These are phyloP conservation scores for Fusarium beomiforme DNA, from an alignment of 2,329 filamentous ascomycete genomes.

Conservation along the genomic window DNA sequence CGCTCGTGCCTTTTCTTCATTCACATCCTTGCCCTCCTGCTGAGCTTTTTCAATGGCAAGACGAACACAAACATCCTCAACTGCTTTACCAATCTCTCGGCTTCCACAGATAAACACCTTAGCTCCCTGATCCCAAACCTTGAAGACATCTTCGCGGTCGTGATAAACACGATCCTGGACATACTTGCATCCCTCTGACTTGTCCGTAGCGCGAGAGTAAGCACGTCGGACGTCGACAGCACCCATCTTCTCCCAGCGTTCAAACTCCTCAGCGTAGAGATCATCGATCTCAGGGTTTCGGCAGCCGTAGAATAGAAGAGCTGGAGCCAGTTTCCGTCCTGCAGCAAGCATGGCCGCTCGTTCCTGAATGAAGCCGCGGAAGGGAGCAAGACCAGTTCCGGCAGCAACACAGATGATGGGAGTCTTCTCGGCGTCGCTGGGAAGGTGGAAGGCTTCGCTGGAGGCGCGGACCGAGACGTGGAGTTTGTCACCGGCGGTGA, in stretches of 20 bases:
- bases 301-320: conserved; percentile 74
- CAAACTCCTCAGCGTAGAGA: conserved; percentile 68
- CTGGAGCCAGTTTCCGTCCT: conserved; percentile 65
- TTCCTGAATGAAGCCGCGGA: conserved; percentile 71
- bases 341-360: conserved; percentile 61
- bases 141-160: conserved; percentile 49
- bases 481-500: conserved; percentile 55
- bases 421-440: conserved; percentile 54
- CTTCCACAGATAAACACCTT: conserved; percentile 74
- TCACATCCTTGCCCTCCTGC: conserved; percentile 41
- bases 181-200: conserved; percentile 59
- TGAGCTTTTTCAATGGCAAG: conserved; percentile 48
- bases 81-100: conserved; percentile 58
- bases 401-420: conserved; percentile 63
- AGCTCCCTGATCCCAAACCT: conserved; percentile 56
- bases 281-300: conserved; percentile 64
- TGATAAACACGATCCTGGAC: conserved; percentile 57
- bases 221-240: conserved; percentile 68
- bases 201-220: conserved; percentile 55
- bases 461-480: conserved; percentile 61
- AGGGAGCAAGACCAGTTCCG: conserved; percentile 68
- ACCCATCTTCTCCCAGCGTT: conserved; percentile 62
- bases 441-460: conserved; percentile 60
- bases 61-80: conserved; percentile 53
- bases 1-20: conserved; percentile 51